Percentiles rank a stretch among this genome's conserved stretches.
Conservation (phyloP, 768 basidiomycete species). For the Tricholomella constricta region DNA sequence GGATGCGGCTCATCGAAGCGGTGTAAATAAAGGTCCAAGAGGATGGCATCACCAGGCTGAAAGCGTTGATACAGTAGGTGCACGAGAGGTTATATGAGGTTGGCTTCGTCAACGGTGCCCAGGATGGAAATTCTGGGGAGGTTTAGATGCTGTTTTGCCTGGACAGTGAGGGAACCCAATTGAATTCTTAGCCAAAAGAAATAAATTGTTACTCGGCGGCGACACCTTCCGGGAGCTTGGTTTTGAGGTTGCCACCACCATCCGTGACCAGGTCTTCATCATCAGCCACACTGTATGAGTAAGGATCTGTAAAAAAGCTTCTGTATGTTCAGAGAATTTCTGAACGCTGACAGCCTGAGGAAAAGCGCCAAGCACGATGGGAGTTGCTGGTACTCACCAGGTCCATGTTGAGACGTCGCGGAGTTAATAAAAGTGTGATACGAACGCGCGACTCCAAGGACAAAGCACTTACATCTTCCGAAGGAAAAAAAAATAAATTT, state of each 20-base stretch:
- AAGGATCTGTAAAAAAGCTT: background rate
- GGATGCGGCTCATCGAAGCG: conserved; percentile 5
- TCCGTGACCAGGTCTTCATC: too few species aligned
- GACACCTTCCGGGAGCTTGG: background rate
- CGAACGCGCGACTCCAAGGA: too few species aligned
- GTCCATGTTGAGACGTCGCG: too few species aligned
- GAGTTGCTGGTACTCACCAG: background rate
- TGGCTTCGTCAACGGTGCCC: conserved; percentile 4
- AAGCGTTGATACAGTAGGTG: conserved; percentile 4
- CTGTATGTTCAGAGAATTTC: background rate
- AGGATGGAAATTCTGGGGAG: conserved; percentile 4
- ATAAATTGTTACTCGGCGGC: too few species aligned
- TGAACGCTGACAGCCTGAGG: background rate
- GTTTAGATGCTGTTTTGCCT: conserved; percentile 2
- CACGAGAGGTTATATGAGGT: conserved; percentile 4
- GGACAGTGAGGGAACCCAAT: background rate
- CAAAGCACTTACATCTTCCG: too few species aligned
- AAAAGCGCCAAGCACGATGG: background rate
- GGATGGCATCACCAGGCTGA: background rate
- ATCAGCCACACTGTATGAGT: background rate
- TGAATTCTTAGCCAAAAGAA: background rate
- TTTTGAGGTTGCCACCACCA: too few species aligned
- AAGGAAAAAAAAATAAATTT: too few species aligned
- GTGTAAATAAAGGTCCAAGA: background rate
- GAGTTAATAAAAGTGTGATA: too few species aligned